These are phyloP conservation scores for Chlorella sp. DNA, from an alignment of 139 green algal species.

Conservation along the genomic window DNA sequence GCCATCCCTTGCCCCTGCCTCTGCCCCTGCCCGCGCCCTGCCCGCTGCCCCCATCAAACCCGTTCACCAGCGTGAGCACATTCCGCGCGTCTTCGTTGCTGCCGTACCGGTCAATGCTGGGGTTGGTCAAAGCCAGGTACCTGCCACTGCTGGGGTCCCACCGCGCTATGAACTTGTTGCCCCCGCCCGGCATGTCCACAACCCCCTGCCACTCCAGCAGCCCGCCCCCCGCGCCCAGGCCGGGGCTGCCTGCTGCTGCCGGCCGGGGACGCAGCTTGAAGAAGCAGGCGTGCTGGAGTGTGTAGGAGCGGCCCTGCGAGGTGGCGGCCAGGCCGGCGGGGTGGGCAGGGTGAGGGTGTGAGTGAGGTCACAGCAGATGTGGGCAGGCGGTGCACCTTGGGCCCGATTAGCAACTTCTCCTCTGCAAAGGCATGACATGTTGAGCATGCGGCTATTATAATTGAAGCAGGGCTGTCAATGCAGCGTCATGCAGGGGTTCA, in stretches of 20 bases:
- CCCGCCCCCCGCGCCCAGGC: no score
- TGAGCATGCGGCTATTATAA: no score
- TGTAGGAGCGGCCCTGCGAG: constrained; percentile 5
- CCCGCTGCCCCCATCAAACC: no score
- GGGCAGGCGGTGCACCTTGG: no score
- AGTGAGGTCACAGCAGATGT: no score
- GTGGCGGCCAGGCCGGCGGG: background rate
- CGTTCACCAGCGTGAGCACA: constrained; percentile 27
- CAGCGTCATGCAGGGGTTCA: no score
- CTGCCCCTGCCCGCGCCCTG: no score
- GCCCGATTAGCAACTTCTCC: no score
- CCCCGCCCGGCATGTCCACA: constrained; percentile 37
- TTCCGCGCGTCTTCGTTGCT: constrained; percentile 33
- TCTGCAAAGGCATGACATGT: no score
- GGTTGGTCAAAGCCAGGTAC: constrained; percentile 42
- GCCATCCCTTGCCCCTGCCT: no score
- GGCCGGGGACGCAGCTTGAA: background rate
- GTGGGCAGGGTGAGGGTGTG: no score
- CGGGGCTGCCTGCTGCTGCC: background rate
- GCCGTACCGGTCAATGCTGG: constrained; percentile 26
- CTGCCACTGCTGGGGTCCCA: background rate
- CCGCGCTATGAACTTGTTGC: constrained; percentile 35
- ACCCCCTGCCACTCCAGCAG: constrained; percentile 20
- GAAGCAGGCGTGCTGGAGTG: constrained; percentile 38
- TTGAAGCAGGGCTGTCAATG: no score